Evolutionary conservation across 352 stramenopile genomes (phyloP).

Genomic region (Phytophthora sp.): DNA sequence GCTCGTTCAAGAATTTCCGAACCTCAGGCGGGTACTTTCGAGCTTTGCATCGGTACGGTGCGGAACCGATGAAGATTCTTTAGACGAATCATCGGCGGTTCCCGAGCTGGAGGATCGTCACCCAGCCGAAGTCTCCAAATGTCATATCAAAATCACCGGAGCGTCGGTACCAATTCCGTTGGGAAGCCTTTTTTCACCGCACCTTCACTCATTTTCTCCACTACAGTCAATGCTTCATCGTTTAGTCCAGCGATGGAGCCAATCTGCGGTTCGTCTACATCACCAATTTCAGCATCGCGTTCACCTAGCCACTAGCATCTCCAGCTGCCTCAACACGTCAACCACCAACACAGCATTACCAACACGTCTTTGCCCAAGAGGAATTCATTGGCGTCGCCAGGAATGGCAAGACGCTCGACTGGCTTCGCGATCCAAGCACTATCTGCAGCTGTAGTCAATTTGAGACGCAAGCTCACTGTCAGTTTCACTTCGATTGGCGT

Average conservation of each 20-base stretch:
- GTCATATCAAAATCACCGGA: background rate
- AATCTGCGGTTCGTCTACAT: background rate
- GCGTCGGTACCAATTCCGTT: background rate
- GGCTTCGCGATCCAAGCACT: background rate
- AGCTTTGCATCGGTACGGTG: slow-evolving; percentile 17
- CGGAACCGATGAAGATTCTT: slow-evolving; percentile 15
- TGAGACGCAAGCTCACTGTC: background rate
- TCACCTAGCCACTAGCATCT: background rate
- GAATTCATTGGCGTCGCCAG: background rate
- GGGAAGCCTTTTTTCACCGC: too few relatives aligned
- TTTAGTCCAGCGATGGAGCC: too few relatives aligned
- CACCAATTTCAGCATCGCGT: background rate
- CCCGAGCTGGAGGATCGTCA: slow-evolving; percentile 11
- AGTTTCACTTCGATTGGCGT: background rate
- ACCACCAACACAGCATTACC: background rate
- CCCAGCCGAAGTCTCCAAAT: background rate
- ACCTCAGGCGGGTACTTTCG: slow-evolving; percentile 11
- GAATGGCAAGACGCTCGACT: background rate
- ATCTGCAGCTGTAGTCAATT: background rate
- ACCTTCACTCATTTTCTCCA: background rate
- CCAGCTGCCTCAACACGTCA: background rate
- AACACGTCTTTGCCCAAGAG: background rate
- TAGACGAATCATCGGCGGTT: slow-evolving; percentile 14
- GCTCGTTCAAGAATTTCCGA: slow-evolving; percentile 6
- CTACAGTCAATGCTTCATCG: too few relatives aligned